These are phyloP conservation scores for Paraphaeosphaeria minitans DNA, from an alignment of 2,329 filamentous ascomycete species.

Conservation along the genomic window DNA sequence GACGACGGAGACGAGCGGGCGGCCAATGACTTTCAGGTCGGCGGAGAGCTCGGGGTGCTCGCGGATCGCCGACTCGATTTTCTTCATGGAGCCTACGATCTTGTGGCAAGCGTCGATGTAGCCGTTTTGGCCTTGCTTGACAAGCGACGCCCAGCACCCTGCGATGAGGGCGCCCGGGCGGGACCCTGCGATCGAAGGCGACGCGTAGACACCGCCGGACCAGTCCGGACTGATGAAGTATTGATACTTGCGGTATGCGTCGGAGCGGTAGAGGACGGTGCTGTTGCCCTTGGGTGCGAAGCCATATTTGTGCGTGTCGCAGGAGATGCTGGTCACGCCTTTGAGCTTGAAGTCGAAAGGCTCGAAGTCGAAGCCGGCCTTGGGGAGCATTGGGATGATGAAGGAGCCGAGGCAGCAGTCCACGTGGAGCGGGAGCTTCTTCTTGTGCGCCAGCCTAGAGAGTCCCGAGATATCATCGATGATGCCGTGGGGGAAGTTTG, in stretches of 20 bases:
- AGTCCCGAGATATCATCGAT: slow-evolving; percentile 91
- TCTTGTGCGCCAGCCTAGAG: slow-evolving; percentile 78
- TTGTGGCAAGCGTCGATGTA: slow-evolving; percentile 86
- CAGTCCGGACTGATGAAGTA: slow-evolving; percentile 97
- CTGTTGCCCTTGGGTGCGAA: slow-evolving; percentile 98
- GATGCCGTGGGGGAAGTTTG: slow-evolving; percentile 98
- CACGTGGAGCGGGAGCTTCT: slow-evolving; percentile 87
- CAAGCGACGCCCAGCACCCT: slow-evolving; percentile 91
- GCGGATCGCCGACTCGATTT: slow-evolving; percentile 74
- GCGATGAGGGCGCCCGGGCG: slow-evolving; percentile 93
- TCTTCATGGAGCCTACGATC: slow-evolving; percentile 86
- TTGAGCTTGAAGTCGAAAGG: slow-evolving; percentile 93
- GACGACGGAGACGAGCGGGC: slow-evolving; percentile 86
- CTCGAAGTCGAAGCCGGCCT: slow-evolving; percentile 87
- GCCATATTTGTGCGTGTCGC: slow-evolving; percentile 98
- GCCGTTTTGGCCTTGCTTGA: slow-evolving; percentile 84
- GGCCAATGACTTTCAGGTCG: slow-evolving; percentile 80
- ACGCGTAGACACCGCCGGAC: slow-evolving; percentile 95
- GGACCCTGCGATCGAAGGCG: slow-evolving; percentile 87
- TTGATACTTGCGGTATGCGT: slow-evolving; percentile 80
- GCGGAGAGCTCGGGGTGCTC: slow-evolving; percentile 69
- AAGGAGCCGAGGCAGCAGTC: slow-evolving; percentile 98
- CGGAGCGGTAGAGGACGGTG: slow-evolving; percentile 85
- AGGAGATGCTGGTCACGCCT: slow-evolving; percentile 93
- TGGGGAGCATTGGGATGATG: slow-evolving; percentile 87